Evolutionary conservation across 1,284 basidiomycete species (phyloP), one percentile per base, ranked within the genome.

Genomic region (Apiotrichum domesticum): DNA sequence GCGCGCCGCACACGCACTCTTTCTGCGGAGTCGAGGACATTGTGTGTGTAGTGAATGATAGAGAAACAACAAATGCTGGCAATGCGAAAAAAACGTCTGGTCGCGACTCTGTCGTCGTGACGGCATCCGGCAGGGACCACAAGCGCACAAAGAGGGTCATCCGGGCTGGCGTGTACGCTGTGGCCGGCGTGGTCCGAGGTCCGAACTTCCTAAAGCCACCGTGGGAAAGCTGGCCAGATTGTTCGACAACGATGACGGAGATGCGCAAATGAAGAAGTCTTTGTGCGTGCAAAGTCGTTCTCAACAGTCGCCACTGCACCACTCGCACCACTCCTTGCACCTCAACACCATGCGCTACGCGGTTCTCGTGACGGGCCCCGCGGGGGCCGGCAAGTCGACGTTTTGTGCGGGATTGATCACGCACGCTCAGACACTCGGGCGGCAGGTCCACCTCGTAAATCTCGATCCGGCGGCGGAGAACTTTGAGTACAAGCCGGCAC

Each of bases 381-480:
- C 96, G 0, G 96, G 96, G 43, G 92, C 95, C 6, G 96, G 96
- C 59, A 99, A 99, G 80, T 93, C 93, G 0, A 98, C 96, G 0
- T 96, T 99, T 72, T 90, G 90, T 69, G 81, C 83, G 3, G 85
- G 92, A 0, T 84, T 98, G 66, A 83, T 98, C 59, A 93, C 90
- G 3, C 95, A 98, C 78, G 85, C 98, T 5, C 85, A 84, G 60
- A 83, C 88, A 0, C 81, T 91, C 47, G 88, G 86, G 59, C 84
- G 96, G 6, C 85, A 86, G 1, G 88, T 87, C 0, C 93, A 98
- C 79, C 85, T 98, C 53, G 90, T 98, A 75, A 99, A 98, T 77
- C 84, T 98, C 63, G 96, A 98, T 75, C 96, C 96, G 7, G 96
- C 96, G 0, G 96, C 96, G 0, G 86, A 90, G 61, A 86, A 87